These are phyloP conservation scores for Daldinia eschscholtzii DNA, from an alignment of 2,329 filamentous ascomycete genomes.

Conservation along the genomic window DNA sequence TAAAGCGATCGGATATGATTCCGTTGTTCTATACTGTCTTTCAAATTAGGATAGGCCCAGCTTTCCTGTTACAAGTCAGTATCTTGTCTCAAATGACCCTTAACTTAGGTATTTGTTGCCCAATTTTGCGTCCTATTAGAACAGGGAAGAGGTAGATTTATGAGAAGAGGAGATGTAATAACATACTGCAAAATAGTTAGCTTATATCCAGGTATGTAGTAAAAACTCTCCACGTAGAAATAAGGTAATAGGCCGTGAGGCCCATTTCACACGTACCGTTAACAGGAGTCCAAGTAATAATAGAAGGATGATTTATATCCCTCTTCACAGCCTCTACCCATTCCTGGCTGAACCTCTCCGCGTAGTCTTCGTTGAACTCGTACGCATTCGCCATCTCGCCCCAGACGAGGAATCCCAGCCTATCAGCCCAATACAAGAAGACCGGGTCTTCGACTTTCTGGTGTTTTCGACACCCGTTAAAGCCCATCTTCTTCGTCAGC, in stretches of 20 bases:
- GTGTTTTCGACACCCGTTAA: constrained; percentile 75
- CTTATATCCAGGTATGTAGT: background rate
- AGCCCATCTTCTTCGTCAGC: constrained; percentile 70
- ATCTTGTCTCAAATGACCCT: background rate
- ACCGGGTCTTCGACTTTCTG: constrained; percentile 73
- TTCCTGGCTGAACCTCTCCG: constrained; percentile 71
- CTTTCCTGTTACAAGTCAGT: constrained; percentile 53
- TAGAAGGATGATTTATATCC: constrained; percentile 74
- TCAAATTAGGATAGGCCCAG: constrained; percentile 73
- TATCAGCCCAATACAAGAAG: constrained; percentile 72
- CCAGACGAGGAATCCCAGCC: constrained; percentile 72
- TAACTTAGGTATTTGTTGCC: background rate
- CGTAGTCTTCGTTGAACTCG: constrained; percentile 69
- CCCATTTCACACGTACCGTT: constrained; percentile 56
- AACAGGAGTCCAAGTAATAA: constrained; percentile 76
- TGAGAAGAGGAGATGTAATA: background rate
- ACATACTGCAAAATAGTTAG: constrained; percentile 37
- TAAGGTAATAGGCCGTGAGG: background rate
- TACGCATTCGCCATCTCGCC: constrained; percentile 75
- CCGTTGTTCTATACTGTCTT: constrained; percentile 68
- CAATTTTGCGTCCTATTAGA: too few relatives aligned
- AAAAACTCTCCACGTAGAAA: background rate
- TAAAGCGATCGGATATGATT: constrained; percentile 75
- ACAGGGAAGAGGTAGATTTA: background rate
- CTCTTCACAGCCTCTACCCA: constrained; percentile 73